A percentile compares a stretch with the other conserved stretches of the same genome.
These are phyloP conservation scores for Oryza glaberrima DNA, from an alignment of 176 grass and related monocot genomes.

Conservation along the genomic window DNA sequence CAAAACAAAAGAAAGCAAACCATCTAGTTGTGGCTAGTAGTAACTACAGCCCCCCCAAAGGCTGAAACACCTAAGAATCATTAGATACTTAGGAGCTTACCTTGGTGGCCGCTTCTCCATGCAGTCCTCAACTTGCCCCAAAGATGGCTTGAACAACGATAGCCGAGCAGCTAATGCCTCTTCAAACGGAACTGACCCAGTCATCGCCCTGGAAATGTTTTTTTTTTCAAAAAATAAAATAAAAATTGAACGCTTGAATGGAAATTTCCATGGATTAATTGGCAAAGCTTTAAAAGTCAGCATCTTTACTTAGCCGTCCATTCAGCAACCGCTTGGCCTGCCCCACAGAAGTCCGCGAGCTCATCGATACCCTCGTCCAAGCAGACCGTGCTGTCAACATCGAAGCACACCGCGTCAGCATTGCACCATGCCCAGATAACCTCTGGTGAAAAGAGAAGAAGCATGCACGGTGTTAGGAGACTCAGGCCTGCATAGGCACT, in stretches of 20 bases:
- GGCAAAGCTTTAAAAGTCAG: too few relatives aligned
- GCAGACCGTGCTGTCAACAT: constrained; percentile 93
- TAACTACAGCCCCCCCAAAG: too few relatives aligned
- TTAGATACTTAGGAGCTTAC: constrained; percentile 29
- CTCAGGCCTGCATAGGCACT: neutral
- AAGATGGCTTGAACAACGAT: constrained; percentile 81
- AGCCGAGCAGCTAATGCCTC: constrained; percentile 77
- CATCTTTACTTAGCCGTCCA: constrained; percentile 74
- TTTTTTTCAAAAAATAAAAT: neutral
- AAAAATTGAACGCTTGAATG: neutral
- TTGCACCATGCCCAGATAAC: constrained; percentile 53
- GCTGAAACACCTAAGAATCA: neutral
- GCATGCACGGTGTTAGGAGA: constrained; percentile 3
- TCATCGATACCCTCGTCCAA: constrained; percentile 91
- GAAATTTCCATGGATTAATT: constrained; percentile 1
- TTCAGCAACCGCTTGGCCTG: constrained; percentile 74
- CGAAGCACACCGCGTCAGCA: constrained; percentile 79
- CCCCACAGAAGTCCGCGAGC: constrained; percentile 79
- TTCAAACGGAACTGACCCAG: constrained; percentile 83
- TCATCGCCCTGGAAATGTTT: constrained; percentile 70
- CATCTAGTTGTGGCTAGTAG: too few relatives aligned
- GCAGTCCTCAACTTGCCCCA: constrained; percentile 66
- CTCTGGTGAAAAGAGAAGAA: constrained; percentile 30
- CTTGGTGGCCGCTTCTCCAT: constrained; percentile 76
- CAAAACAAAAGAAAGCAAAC: too few relatives aligned